These are phyloP conservation scores for Nemania diffusa DNA, from an alignment of 2,329 filamentous ascomycete species.

Conservation along the genomic window DNA sequence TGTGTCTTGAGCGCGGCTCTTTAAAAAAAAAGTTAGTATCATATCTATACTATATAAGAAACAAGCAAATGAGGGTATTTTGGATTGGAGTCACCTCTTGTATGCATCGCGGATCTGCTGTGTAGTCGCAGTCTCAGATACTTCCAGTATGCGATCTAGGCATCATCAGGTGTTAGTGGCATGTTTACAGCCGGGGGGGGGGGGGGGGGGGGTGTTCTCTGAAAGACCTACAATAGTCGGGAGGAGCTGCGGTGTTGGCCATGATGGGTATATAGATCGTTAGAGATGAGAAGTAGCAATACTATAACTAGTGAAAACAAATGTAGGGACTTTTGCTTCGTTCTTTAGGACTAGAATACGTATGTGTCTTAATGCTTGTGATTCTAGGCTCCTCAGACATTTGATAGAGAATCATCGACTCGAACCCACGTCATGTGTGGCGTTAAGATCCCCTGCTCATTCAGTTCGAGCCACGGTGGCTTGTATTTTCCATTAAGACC, in stretches of 20 bases:
- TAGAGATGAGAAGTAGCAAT: neutral
- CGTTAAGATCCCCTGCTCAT: conserved; percentile 15
- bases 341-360: conserved; percentile 1
- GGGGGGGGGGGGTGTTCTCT: conserved; percentile 23
- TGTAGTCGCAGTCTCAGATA: conserved; percentile 77
- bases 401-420: conserved; percentile 16
- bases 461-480: conserved; percentile 42
- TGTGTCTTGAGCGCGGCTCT: conserved; percentile 92
- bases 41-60: neutral
- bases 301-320: conserved; percentile 5
- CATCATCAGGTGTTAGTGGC: conserved; percentile 39
- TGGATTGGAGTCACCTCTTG: conserved; percentile 73
- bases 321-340: neutral
- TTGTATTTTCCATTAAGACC: conserved; percentile 33
- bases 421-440: conserved; percentile 40
- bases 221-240: conserved; percentile 67
- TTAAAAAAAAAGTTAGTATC: conserved; percentile 29
- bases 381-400: neutral
- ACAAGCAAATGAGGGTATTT: neutral
- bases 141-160: conserved; percentile 77
- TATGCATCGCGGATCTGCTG: conserved; percentile 94
- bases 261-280: conserved; percentile 51
- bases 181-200: conserved; percentile 29
- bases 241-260: conserved; percentile 55
- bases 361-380: neutral